Conservation (phyloP, 1,139 yeast genomes). For the Pneumocystis jirovecii region DNA sequence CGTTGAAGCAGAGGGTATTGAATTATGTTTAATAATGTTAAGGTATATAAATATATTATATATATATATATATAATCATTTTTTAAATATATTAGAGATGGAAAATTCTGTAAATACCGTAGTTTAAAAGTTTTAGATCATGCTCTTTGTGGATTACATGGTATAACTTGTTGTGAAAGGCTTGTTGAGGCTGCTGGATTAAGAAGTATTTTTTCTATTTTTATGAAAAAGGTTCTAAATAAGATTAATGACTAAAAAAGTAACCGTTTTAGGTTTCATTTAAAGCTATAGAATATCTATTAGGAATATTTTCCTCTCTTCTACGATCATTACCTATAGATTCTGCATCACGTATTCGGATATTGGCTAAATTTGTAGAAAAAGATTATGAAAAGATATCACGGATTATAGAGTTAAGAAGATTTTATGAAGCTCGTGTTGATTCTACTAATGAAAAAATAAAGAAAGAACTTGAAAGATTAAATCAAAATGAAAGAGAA, state of each 20-base stretch:
- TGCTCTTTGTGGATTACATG: constrained; percentile 16
- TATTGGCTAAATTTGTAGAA: constrained; percentile 20
- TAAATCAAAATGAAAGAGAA: constrained; percentile 13
- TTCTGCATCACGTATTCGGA: constrained; percentile 20
- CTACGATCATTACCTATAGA: constrained; percentile 22
- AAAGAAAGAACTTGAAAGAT: constrained; percentile 4
- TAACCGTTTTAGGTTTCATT: constrained; percentile 1
- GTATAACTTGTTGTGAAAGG: constrained; percentile 16
- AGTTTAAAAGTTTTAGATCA: constrained; percentile 19
- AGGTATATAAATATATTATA: not conserved
- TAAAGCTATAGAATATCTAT: constrained; percentile 11
- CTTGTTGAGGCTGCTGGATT: constrained; percentile 22
- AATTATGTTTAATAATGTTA: constrained; percentile 20
- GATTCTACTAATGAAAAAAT: constrained; percentile 9
- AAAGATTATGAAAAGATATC: constrained; percentile 16
- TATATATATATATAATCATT: not conserved
- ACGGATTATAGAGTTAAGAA: constrained; percentile 12
- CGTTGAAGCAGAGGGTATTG: constrained; percentile 23
- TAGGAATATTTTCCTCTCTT: constrained; percentile 19
- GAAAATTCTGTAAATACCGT: constrained; percentile 15
- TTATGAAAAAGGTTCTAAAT: constrained; percentile 14
- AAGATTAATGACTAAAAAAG: constrained; percentile 3
- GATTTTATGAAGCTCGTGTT: constrained; percentile 6
- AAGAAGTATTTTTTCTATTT: constrained; percentile 17
- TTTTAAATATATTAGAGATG: constrained; percentile 3